These are phyloP conservation scores for Chrysopogon serrulatus DNA, from an alignment of 176 grass and related monocot species.

Conservation along the genomic window DNA sequence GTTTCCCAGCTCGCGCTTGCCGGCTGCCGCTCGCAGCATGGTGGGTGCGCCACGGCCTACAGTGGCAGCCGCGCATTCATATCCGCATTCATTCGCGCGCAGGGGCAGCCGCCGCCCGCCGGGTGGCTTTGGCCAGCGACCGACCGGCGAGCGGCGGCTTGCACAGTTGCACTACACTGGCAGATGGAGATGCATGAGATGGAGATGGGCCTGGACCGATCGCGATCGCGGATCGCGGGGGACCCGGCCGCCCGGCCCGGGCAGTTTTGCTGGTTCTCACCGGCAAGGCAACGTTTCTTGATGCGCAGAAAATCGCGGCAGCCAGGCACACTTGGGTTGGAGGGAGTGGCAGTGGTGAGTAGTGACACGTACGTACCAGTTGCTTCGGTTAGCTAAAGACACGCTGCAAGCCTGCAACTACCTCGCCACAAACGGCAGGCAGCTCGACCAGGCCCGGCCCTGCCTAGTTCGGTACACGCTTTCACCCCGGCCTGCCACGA, in stretches of 20 bases:
- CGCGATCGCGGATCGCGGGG: not conserved
- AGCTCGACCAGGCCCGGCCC: not conserved
- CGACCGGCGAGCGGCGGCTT: not conserved
- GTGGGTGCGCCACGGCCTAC: not conserved
- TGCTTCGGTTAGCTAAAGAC: not conserved
- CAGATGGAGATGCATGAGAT: not conserved
- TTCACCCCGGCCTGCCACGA: not conserved
- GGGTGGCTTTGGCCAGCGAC: not conserved
- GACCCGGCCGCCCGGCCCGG: not conserved
- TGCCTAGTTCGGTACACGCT: not conserved
- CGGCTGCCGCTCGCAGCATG: not conserved
- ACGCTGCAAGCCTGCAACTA: not conserved
- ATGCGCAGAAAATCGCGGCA: not conserved
- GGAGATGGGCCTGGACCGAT: not conserved
- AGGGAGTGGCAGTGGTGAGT: too few species aligned
- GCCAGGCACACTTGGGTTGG: not conserved
- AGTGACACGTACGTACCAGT: too few species aligned
- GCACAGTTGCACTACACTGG: not conserved
- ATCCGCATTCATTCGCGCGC: constrained; percentile 13
- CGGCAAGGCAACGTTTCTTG: not conserved
- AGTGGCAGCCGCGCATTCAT: not conserved
- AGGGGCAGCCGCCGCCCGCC: not conserved
- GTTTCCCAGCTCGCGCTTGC: not conserved
- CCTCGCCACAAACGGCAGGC: not conserved
- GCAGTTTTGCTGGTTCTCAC: not conserved